Evolutionary conservation across 441 rosid species (phyloP), one percentile per base, ranked within the genome.

Genomic region (Adansonia rubrostipa): DNA sequence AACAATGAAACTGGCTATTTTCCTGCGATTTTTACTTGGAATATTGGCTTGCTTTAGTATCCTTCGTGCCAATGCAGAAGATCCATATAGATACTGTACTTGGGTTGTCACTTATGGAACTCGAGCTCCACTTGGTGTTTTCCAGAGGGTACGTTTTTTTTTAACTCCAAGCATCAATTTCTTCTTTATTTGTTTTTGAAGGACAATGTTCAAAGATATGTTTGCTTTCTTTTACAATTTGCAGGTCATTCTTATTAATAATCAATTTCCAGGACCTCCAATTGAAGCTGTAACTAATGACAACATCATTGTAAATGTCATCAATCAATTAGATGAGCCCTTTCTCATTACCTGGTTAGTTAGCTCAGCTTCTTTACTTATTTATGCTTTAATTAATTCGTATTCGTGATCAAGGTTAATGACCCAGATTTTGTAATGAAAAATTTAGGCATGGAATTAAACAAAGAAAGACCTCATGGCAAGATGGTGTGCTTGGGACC

Each of bases 341-440:
- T 89, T 94, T 84, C 94, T 92, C 71, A 76, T 94, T 24, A 90
- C 97, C 42, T 94, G 98, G 96, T 93, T 89, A 94, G 93, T 90
- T 90, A 17, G 24, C 9, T 40, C 66, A 57, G 28, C 62, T 20
- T 13, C 9, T 40, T 44, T 45, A 9, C n/a, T 54, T 58, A 14
- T n/a, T 51, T 42, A 1, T 28, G 36, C 36, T 28, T 28, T 28
- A 28, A 28, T 28, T 17, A 3, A 61, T 61, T 10, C 36, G 10
- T 60, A 33, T 4, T 60, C 15, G 14, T 22, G 65, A 50, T 54
- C 60, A n/a, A 17, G 44, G n/a, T 15, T 70, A 7, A 28, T 6
- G 19, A 19, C 8, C n/a, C 28, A 13, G 17, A 0, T 63, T 77
- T 20, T 63, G 7, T 36, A 24, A 1, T 61, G 73, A 5, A n/a